phyloP scores from a whole-genome alignment of 352 stramenopile species.

The Phytopythium boreale region DNA sequence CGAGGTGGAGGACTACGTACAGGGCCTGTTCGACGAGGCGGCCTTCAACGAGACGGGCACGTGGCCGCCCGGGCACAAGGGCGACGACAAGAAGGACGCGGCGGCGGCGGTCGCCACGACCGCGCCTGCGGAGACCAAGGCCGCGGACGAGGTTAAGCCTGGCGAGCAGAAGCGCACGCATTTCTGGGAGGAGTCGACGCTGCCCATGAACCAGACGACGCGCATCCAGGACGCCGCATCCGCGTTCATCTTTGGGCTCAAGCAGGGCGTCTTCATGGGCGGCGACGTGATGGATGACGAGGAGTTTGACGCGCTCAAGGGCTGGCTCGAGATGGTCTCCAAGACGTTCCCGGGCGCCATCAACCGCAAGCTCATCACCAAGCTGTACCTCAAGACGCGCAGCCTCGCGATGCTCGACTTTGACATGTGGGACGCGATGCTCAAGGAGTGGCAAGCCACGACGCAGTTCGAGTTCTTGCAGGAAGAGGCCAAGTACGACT shows the following conservation, averaged over 20 bases:
- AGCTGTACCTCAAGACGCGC: constrained; percentile 44
- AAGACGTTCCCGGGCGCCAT: constrained; percentile 70
- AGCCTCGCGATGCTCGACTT: constrained; percentile 63
- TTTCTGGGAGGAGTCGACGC: constrained; percentile 79
- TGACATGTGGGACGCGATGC: constrained; percentile 59
- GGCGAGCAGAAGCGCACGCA: constrained; percentile 36
- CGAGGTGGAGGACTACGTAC: constrained; percentile 73
- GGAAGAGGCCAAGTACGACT: constrained; percentile 54
- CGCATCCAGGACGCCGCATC: constrained; percentile 73
- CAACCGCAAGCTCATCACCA: constrained; percentile 64
- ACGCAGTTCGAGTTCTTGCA: constrained; percentile 48
- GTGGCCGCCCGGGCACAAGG: constrained; percentile 34
- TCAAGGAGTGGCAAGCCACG: constrained; percentile 59
- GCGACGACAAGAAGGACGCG: constrained; percentile 8
- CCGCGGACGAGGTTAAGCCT: constrained; percentile 12
- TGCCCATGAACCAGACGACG: constrained; percentile 72
- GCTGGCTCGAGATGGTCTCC: constrained; percentile 71
- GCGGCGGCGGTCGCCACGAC: not conserved
- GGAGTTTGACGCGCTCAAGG: constrained; percentile 74
- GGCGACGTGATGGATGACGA: constrained; percentile 72
- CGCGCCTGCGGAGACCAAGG: constrained; percentile 1
- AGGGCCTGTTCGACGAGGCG: constrained; percentile 53
- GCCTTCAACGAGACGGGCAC: constrained; percentile 70
- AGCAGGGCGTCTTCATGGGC: constrained; percentile 74
- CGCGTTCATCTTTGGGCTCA: constrained; percentile 78